These are phyloP conservation scores for Arthrocladium fulminans DNA, from an alignment of 2,329 filamentous ascomycete genomes.

Conservation along the genomic window DNA sequence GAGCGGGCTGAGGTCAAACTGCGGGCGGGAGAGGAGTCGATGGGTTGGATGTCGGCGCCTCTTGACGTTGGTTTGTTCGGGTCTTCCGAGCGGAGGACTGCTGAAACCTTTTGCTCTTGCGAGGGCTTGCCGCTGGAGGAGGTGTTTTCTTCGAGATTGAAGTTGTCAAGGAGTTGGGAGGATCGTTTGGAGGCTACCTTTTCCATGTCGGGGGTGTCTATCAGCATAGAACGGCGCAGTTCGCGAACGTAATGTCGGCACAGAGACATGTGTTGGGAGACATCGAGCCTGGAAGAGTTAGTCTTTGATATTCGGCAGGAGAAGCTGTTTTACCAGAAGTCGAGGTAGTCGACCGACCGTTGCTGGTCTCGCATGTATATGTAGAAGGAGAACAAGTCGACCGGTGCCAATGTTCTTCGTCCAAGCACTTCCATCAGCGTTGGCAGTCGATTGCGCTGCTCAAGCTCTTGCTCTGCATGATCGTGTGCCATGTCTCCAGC, in stretches of 20 bases:
- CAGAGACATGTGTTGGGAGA: constrained; percentile 96
- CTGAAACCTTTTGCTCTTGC: constrained; percentile 82
- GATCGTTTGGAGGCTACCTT: constrained; percentile 74
- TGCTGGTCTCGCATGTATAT: constrained; percentile 99
- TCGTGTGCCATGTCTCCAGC: constrained; percentile 3
- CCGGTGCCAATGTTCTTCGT: constrained; percentile 84
- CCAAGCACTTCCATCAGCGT: constrained; percentile 94
- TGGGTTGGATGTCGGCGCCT: constrained; percentile 8
- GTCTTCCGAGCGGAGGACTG: constrained; percentile 62
- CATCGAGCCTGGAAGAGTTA: constrained; percentile 69
- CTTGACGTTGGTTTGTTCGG: constrained; percentile 28
- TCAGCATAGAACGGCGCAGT: constrained; percentile 80
- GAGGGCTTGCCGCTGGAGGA: constrained; percentile 54
- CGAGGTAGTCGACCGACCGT: constrained; percentile 91
- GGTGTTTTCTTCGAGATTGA: constrained; percentile 59
- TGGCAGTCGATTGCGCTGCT: constrained; percentile 71
- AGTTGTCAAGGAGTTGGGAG: constrained; percentile 64
- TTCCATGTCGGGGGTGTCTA: constrained; percentile 85
- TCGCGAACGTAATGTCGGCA: constrained; percentile 94
- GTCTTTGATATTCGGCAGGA: neutral
- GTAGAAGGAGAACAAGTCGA: constrained; percentile 97
- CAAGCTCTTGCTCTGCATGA: constrained; percentile 26
- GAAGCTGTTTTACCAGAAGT: constrained; percentile 74
- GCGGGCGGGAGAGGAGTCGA: constrained; percentile 20
- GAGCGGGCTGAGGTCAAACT: constrained; percentile 41